Evolutionary conservation across 306 rosid genomes (phyloP).

Genomic region (Acmispon strigosus): DNA sequence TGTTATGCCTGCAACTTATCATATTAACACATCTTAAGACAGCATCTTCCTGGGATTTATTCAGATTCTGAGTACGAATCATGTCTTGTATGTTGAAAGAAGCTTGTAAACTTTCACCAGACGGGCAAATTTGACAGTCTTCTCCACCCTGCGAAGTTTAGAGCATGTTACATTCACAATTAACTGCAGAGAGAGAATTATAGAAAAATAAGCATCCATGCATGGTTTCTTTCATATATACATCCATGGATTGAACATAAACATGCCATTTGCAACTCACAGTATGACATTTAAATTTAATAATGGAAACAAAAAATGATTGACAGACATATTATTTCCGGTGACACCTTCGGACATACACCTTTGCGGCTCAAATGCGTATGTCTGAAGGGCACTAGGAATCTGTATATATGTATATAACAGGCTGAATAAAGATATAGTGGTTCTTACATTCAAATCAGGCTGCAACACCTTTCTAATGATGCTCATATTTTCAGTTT

Average conservation of each 20-base stretch:
- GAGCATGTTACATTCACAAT: neutral
- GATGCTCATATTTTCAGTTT: constrained; percentile 15
- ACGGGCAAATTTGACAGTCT: constrained; percentile 12
- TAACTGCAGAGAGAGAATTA: neutral
- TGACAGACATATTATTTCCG: too few relatives aligned
- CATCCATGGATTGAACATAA: too few relatives aligned
- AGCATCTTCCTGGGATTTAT: constrained; percentile 37
- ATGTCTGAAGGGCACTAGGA: too few relatives aligned
- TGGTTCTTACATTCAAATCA: constrained; percentile 30
- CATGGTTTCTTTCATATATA: too few relatives aligned
- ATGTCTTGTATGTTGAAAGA: neutral
- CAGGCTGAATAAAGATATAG: neutral
- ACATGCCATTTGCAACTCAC: too few relatives aligned
- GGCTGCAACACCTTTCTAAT: constrained; percentile 30
- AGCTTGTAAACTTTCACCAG: neutral
- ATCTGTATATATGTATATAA: too few relatives aligned
- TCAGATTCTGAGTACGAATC: constrained; percentile 27
- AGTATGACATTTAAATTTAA: too few relatives aligned
- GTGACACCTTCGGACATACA: too few relatives aligned
- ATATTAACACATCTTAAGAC: constrained; percentile 32
- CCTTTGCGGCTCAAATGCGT: too few relatives aligned
- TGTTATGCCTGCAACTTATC: constrained; percentile 22
- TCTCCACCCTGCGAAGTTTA: constrained; percentile 28
- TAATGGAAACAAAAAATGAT: too few relatives aligned
- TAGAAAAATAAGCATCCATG: too few relatives aligned